Base-by-base conservation (phyloP, 768 basidiomycete species). In the Psilocybe tampanensis region DNA sequence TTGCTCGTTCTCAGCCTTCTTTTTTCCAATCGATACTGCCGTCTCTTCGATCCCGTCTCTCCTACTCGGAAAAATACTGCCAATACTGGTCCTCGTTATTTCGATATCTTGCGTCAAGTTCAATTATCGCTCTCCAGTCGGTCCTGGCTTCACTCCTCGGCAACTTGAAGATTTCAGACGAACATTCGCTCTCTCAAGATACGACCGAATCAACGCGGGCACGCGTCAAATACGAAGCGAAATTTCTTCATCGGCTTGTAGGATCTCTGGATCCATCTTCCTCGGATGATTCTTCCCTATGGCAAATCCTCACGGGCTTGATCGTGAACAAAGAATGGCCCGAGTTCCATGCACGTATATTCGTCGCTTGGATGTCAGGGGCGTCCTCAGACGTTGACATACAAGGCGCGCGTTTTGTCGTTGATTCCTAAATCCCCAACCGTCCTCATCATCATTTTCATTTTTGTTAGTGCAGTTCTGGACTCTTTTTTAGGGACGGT, bases 331-430 rank as follows among this genome's bases (percentile, higher is more conserved):
- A 82, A 33, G 77, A 80, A 9, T 94, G 91, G 88, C 70, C 70
- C 52, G 77, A 85, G 61, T 76, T 75, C 6, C 72, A 84, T 58
- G 82, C 84, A 21, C 79, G 88, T 29, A 76, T 89, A 26, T 85
- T 90, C 55, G 80, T 86, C 0, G 86, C 85, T 58, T 95, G 92
- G 92, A 65, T 84, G 2, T 85, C 80, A 15, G 22, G 23, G n/a
- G 61, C 52, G 18, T 54, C 57, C 6, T 62, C 63, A 1, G 41
- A 67, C 12, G 65, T 74, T 15, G 59, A 75, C 62, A 33, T 70
- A 55, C 55, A 71, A 66, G 76, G 73, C 71, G 63, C 41, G 70
- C 54, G 32, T 39, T 15, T n/a, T 15, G 6, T 15, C 15, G 15
- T 39, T 34, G 15, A 15, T 29, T 17, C 8, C 33, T 18, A 17